Conservation (phyloP, 2,329 filamentous ascomycete genomes). For the Aspergillus hortae region DNA sequence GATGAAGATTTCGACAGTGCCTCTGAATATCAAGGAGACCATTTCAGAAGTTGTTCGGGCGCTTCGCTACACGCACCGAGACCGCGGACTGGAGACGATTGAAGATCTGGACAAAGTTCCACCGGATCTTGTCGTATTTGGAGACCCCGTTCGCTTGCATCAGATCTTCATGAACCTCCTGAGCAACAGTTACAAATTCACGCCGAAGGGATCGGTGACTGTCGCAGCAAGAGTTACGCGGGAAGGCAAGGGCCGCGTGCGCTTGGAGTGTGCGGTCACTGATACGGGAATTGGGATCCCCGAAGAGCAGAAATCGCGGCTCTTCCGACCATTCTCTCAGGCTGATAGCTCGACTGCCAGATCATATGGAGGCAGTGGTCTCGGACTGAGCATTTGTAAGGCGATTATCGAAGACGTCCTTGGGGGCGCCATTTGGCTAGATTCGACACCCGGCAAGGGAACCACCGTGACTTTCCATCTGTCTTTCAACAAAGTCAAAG, state of each 20-base stretch:
- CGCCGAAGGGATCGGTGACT: conserved; percentile 78
- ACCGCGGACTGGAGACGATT: conserved; percentile 57
- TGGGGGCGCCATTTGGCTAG: conserved; percentile 77
- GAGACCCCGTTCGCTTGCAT: conserved; percentile 77
- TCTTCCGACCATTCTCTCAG: conserved; percentile 91
- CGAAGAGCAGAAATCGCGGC: conserved; percentile 68
- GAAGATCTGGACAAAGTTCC: conserved; percentile 62
- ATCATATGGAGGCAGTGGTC: conserved; percentile 86
- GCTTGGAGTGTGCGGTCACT: conserved; percentile 77
- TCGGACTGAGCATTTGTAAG: conserved; percentile 92
- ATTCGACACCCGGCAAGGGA: conserved; percentile 64
- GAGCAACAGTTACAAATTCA: conserved; percentile 92
- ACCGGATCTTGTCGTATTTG: conserved; percentile 65
- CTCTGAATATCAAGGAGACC: conserved; percentile 69
- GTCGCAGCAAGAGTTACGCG: conserved; percentile 71
- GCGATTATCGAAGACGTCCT: conserved; percentile 90
- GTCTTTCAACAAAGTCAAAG: conserved; percentile 73
- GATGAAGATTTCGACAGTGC: conserved; percentile 82
- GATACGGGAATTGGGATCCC: conserved; percentile 93
- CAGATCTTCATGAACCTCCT: conserved; percentile 80
- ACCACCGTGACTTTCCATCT: conserved; percentile 74
- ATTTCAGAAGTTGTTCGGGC: conserved; percentile 63
- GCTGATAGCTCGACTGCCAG: conserved; percentile 86
- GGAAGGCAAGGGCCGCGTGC: conserved; percentile 67
- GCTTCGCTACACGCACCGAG: conserved; percentile 60